Conservation (phyloP, 2,329 filamentous ascomycete genomes). For the Penicillium sclerotigenum region DNA sequence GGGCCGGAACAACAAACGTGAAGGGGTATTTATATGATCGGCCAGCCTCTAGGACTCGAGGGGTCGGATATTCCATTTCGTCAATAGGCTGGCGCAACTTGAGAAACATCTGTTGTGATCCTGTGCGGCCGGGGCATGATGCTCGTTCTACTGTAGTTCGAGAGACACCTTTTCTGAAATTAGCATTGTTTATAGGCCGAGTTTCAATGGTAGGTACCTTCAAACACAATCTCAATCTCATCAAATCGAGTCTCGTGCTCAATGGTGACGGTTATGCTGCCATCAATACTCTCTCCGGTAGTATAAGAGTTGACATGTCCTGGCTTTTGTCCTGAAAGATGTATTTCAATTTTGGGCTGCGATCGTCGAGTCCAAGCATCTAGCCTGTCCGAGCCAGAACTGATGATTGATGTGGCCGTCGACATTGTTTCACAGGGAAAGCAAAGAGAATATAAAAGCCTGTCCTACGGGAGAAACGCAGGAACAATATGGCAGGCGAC, state of each 20-base stretch:
- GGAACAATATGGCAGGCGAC: neutral
- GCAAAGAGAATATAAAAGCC: neutral
- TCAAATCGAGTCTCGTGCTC: slow-evolving; percentile 56
- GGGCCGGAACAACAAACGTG: slow-evolving; percentile 60
- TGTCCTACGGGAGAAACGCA: neutral
- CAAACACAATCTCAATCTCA: slow-evolving; percentile 56
- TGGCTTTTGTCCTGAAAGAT: slow-evolving; percentile 29
- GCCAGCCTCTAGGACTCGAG: slow-evolving; percentile 54
- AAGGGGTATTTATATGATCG: slow-evolving; percentile 60
- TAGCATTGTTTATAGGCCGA: neutral
- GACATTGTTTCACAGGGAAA: slow-evolving; percentile 11
- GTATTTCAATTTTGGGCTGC: slow-evolving; percentile 32
- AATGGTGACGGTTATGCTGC: slow-evolving; percentile 50
- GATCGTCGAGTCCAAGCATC: slow-evolving; percentile 29
- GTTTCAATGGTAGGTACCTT: slow-evolving; percentile 40
- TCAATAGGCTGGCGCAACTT: slow-evolving; percentile 60
- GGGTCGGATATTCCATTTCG: slow-evolving; percentile 51
- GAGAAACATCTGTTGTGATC: slow-evolving; percentile 60
- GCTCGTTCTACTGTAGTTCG: slow-evolving; percentile 56
- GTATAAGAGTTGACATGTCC: slow-evolving; percentile 51
- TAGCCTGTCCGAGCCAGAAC: slow-evolving; percentile 26
- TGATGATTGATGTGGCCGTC: slow-evolving; percentile 26
- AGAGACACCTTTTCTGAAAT: slow-evolving; percentile 42
- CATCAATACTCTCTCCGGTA: slow-evolving; percentile 57
- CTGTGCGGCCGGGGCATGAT: slow-evolving; percentile 52